A percentile compares a stretch with the other conserved stretches of the same genome.
Conservation (phyloP, 768 basidiomycete genomes). For the Mycena epipterygia region DNA sequence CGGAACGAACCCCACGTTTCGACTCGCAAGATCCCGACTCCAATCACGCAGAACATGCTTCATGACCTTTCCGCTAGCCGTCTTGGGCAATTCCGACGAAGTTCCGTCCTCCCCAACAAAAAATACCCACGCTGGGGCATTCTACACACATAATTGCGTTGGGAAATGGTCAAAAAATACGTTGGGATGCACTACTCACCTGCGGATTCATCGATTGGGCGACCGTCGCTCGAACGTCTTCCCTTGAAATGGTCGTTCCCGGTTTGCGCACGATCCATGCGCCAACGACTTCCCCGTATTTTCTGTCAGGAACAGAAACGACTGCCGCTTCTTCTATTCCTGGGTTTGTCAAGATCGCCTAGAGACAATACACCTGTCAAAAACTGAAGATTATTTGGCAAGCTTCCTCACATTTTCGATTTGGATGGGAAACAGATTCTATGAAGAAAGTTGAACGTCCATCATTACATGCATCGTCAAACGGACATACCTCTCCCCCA, state of each 20-base stretch:
- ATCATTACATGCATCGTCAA: too few relatives aligned
- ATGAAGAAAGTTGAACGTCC: slow-evolving; percentile 8
- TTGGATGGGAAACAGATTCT: slow-evolving; percentile 89
- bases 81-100: slow-evolving; percentile 78
- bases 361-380: background rate
- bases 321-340: slow-evolving; percentile 79
- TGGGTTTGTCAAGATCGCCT: slow-evolving; percentile 31
- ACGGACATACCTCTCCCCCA: slow-evolving; percentile 88
- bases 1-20: slow-evolving; percentile 54
- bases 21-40: slow-evolving; percentile 68
- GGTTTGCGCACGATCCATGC: slow-evolving; percentile 78
- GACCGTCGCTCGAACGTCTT: slow-evolving; percentile 69
- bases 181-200: slow-evolving; percentile 54
- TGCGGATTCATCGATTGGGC: slow-evolving; percentile 81
- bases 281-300: slow-evolving; percentile 85
- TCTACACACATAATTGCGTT: slow-evolving; percentile 56
- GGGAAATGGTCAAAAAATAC: background rate
- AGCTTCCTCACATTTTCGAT: slow-evolving; percentile 82
- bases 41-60: slow-evolving; percentile 83
- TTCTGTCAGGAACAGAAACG: slow-evolving; percentile 76
- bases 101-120: slow-evolving; percentile 78
- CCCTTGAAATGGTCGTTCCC: slow-evolving; percentile 55
- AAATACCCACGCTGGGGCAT: slow-evolving; percentile 88
- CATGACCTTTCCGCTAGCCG: slow-evolving; percentile 90
- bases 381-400: slow-evolving; percentile 43